Conservation (phyloP, 2,329 filamentous ascomycete species). For the Aurifilum marmelostoma region DNA sequence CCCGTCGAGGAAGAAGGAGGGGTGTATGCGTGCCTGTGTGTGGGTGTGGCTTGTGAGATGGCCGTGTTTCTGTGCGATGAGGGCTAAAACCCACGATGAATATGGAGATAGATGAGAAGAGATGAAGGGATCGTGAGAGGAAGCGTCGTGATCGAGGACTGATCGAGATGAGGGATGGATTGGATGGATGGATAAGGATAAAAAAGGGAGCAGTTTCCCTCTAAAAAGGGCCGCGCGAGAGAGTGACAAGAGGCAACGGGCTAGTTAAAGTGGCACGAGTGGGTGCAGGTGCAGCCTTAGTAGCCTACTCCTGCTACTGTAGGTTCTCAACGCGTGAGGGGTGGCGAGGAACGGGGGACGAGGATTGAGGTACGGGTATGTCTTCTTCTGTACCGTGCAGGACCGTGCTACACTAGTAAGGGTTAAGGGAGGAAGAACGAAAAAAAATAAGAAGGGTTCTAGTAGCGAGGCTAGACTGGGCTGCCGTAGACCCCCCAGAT, state of each 20-base stretch:
- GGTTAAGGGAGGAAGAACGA: background rate
- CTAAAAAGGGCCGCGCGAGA: background rate
- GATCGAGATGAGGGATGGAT: slow-evolving; percentile 11
- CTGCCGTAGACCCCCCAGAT: background rate
- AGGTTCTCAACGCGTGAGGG: background rate
- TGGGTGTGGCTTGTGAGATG: no score
- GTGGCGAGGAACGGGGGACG: background rate
- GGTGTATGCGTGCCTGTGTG: no score
- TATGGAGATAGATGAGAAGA: background rate
- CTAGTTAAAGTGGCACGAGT: background rate
- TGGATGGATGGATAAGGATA: background rate
- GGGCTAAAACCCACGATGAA: background rate
- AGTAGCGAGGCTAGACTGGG: background rate
- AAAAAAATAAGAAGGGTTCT: background rate
- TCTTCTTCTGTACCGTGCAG: no score
- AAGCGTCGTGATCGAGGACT: slow-evolving; percentile 14
- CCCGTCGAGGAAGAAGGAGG: background rate
- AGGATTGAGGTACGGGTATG: background rate
- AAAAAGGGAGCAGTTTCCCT: background rate
- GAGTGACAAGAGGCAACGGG: background rate
- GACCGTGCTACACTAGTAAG: background rate
- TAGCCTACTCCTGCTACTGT: no score
- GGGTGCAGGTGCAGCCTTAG: background rate
- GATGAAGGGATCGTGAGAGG: slow-evolving; percentile 17
- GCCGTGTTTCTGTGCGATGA: background rate